These are phyloP conservation scores for Ambrosia trifida DNA, from an alignment of 129 eudicot genomes.

Conservation along the genomic window DNA sequence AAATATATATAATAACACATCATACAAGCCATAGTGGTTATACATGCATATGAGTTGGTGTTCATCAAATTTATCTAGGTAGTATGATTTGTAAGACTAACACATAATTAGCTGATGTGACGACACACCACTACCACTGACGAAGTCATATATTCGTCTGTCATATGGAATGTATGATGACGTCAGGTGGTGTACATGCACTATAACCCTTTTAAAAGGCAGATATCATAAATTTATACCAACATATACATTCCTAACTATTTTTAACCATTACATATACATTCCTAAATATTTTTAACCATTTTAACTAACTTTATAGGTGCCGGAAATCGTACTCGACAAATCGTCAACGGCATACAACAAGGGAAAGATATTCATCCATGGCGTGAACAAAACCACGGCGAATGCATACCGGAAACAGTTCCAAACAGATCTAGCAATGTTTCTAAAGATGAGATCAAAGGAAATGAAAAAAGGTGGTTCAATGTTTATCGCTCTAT, in stretches of 20 bases:
- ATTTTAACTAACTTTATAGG: slow-evolving; percentile 36
- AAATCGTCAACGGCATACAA: slow-evolving; percentile 71
- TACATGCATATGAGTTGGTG: no score
- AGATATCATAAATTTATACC: neutral
- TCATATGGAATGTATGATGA: no score
- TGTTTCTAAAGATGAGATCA: slow-evolving; percentile 62
- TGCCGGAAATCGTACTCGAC: slow-evolving; percentile 75
- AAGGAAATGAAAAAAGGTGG: slow-evolving; percentile 78
- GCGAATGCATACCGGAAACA: slow-evolving; percentile 67
- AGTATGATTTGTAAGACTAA: no score
- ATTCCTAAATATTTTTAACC: no score
- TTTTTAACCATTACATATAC: slow-evolving; percentile 1
- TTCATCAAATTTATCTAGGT: no score
- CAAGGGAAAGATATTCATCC: slow-evolving; percentile 72
- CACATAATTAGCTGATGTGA: no score
- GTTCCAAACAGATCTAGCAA: slow-evolving; percentile 65
- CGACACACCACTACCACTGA: no score
- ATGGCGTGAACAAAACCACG: slow-evolving; percentile 62
- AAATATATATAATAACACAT: no score
- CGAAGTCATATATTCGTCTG: no score
- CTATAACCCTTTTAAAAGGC: neutral
- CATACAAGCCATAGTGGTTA: no score
- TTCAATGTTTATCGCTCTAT: slow-evolving; percentile 81
- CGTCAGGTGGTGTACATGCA: no score
- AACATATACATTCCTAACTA: neutral